Evolutionary conservation across 345 rosid species (phyloP).

Genomic region (Eucalyptus marginata): DNA sequence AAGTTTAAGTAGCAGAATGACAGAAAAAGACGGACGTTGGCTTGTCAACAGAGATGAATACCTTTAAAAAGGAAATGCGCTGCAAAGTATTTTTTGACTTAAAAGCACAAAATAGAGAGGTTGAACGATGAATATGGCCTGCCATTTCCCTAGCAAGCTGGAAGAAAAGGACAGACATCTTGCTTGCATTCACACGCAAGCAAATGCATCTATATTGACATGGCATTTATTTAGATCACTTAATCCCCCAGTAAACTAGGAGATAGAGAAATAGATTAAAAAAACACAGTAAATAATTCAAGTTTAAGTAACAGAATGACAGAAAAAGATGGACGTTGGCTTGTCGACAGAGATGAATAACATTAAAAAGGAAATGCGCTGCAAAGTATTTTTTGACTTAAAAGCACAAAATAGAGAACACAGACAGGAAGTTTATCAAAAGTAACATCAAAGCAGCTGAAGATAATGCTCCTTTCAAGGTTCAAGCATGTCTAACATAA

Average conservation of each 20-base stretch:
- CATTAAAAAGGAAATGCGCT: neutral
- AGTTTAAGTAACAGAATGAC: neutral
- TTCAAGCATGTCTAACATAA: neutral
- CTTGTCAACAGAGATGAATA: neutral
- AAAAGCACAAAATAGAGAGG: neutral
- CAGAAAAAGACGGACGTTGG: neutral
- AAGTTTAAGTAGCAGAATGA: neutral
- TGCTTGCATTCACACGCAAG: no score
- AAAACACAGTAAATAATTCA: neutral
- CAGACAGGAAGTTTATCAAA: neutral
- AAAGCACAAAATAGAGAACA: neutral
- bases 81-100: neutral
- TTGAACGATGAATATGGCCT: neutral
- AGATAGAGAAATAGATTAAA: neutral
- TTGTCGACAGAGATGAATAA: neutral
- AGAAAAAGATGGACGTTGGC: neutral
- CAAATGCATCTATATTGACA: no score
- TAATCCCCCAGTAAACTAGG: no score
- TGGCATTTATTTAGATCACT: no score
- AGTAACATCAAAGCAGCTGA: neutral
- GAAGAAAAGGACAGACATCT: neutral
- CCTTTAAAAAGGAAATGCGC: neutral
- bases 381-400: neutral
- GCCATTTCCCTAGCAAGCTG: neutral
- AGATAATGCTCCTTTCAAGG: neutral